Evolutionary conservation across 768 basidiomycete genomes (phyloP).

Genomic region (Boletus coccyginus): DNA sequence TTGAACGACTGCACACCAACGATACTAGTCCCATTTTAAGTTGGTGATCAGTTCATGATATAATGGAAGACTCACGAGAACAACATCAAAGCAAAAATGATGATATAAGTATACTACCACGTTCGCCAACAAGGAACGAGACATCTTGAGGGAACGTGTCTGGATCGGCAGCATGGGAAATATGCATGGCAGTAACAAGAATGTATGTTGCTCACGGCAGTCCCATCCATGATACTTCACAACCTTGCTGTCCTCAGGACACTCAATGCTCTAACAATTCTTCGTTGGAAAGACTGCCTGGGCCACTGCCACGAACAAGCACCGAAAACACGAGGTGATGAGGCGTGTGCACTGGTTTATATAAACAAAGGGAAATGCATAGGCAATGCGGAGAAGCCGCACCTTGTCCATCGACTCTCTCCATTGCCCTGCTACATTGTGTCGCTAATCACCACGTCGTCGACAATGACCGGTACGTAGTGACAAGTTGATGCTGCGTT

Average conservation of each 20-base stretch:
- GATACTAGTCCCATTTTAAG: conserved; percentile 43
- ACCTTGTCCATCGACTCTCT: background rate
- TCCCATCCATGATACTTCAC: conserved; percentile 86
- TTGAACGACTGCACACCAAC: conserved; percentile 95
- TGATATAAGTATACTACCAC: conserved; percentile 92
- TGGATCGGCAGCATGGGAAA: conserved; percentile 23
- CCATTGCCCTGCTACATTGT: too few species aligned
- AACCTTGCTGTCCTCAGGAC: conserved; percentile 81
- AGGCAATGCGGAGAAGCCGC: too few species aligned
- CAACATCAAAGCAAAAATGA: conserved; percentile 82
- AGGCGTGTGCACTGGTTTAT: too few species aligned
- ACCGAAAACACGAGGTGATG: too few species aligned
- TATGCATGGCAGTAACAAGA: background rate
- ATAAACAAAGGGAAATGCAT: too few species aligned
- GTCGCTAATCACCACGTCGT: too few species aligned
- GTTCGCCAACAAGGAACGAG: conserved; percentile 82
- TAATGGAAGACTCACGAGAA: conserved; percentile 62
- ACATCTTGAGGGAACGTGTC: conserved; percentile 87
- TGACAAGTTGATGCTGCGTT: background rate
- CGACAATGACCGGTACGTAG: too few species aligned
- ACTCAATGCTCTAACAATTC: conserved; percentile 69
- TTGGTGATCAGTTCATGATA: background rate
- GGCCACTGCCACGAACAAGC: too few species aligned
- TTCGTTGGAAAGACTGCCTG: too few species aligned
- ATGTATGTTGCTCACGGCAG: conserved; percentile 60